Conservation (phyloP, 768 basidiomycete genomes). For the Cystofilobasidium bisporidii region DNA sequence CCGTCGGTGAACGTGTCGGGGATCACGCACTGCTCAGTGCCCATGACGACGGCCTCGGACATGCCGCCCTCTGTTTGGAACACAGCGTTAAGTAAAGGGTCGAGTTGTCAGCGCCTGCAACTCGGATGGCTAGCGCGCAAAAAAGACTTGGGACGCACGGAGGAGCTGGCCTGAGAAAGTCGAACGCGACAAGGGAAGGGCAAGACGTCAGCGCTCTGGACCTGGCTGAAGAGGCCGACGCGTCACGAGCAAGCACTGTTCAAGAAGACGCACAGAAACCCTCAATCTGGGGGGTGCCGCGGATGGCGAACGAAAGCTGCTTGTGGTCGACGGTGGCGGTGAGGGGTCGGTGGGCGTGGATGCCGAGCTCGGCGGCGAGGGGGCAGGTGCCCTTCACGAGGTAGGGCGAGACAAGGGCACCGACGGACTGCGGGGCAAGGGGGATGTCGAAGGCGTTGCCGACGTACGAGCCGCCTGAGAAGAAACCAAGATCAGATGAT, state of each 20-base stretch:
- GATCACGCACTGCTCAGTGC: constrained; percentile 54
- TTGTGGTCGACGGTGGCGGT: constrained; percentile 4
- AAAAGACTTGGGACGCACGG: no score
- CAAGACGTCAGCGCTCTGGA: no score
- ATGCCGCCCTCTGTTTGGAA: constrained; percentile 58
- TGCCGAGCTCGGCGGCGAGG: constrained; percentile 6
- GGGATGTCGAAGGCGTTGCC: constrained; percentile 64
- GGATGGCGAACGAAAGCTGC: constrained; percentile 1
- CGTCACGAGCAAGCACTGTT: no score
- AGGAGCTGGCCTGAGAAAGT: no score
- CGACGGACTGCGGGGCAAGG: constrained; percentile 41
- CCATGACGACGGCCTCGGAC: constrained; percentile 51
- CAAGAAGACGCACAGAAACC: no score
- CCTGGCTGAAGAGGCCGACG: no score
- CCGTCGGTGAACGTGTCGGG: constrained; percentile 49
- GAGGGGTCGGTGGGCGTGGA: constrained; percentile 29
- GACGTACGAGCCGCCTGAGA: constrained; percentile 46
- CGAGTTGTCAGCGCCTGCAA: no score
- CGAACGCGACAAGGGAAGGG: no score
- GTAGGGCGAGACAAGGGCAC: constrained; percentile 29
- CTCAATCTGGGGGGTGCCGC: constrained; percentile 13
- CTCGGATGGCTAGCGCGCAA: no score
- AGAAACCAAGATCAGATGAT: no score
- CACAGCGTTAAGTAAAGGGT: no score
- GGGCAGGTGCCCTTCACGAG: constrained; percentile 22